Evolutionary conservation across 1,284 basidiomycete genomes (phyloP).

Genomic region (Marasmius tenuissimus): DNA sequence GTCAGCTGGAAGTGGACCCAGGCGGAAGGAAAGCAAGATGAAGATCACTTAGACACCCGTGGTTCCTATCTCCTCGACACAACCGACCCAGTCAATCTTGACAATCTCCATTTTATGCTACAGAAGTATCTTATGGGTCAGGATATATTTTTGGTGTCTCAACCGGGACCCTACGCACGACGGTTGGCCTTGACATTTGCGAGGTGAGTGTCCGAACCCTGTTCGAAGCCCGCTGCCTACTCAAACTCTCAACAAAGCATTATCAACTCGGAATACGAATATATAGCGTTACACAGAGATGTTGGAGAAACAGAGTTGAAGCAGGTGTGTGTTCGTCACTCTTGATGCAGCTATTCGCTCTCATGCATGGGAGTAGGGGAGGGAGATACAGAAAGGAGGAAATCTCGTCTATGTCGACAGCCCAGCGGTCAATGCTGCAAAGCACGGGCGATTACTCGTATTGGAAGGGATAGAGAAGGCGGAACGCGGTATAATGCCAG

Average conservation of each 20-base stretch:
- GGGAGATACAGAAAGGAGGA: conserved; percentile 60
- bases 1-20: conserved; percentile 9
- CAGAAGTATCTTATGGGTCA: conserved; percentile 70
- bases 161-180: conserved; percentile 65
- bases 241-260: conserved; percentile 34
- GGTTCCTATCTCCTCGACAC: conserved; percentile 45
- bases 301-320: conserved; percentile 71
- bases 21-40: not conserved
- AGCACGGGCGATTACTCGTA: conserved; percentile 63
- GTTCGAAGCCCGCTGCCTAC: not conserved
- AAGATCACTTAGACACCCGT: conserved; percentile 19
- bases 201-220: conserved; percentile 36
- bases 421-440: conserved; percentile 64
- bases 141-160: conserved; percentile 62
- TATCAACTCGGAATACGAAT: conserved; percentile 67
- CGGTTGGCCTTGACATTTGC: conserved; percentile 63
- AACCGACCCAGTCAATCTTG: conserved; percentile 47
- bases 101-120: conserved; percentile 63
- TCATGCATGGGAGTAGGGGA: conserved; percentile 34
- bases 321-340: conserved; percentile 35
- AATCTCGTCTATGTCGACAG: conserved; percentile 66
- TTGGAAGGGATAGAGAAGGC: conserved; percentile 71
- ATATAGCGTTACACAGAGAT: conserved; percentile 63
- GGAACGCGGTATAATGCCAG: conserved; percentile 58
- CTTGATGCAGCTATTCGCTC: not conserved